Percentiles rank a stretch among this genome's conserved stretches.
Conservation (phyloP, 805 yeast genomes). For the Starmera quercuum region DNA sequence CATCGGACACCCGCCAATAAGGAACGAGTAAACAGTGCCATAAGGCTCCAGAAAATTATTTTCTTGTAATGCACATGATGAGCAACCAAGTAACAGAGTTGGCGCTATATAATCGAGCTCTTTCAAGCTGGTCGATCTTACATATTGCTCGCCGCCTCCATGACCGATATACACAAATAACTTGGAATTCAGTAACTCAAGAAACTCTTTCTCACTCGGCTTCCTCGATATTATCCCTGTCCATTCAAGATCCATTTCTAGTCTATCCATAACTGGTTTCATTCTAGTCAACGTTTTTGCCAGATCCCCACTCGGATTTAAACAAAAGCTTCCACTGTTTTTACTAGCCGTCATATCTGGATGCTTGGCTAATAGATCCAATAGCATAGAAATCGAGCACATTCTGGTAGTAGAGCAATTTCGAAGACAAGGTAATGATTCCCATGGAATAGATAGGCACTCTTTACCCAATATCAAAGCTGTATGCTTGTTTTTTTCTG, state of each 20-base stretch:
- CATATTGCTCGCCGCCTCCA: conserved; percentile 90
- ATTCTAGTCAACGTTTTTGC: conserved; percentile 56
- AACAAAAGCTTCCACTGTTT: conserved; percentile 45
- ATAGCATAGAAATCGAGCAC: conserved; percentile 52
- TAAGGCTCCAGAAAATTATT: conserved; percentile 60
- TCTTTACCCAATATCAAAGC: conserved; percentile 62
- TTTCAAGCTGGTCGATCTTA: conserved; percentile 48
- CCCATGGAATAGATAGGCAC: conserved; percentile 86
- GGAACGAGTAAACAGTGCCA: conserved; percentile 72
- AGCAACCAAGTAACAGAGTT: conserved; percentile 75
- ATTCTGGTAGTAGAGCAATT: conserved; percentile 59
- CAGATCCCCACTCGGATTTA: conserved; percentile 83
- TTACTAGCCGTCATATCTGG: conserved; percentile 14
- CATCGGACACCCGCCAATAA: conserved; percentile 77
- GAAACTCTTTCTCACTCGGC: conserved; percentile 53
- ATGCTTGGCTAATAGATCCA: conserved; percentile 24
- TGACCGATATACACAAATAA: conserved; percentile 83
- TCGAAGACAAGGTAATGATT: conserved; percentile 54
- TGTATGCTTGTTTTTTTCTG: conserved; percentile 36
- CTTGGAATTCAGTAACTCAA: conserved; percentile 34
- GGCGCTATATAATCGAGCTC: conserved; percentile 42
- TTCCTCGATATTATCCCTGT: conserved; percentile 41
- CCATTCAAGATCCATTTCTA: conserved; percentile 33
- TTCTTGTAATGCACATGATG: conserved; percentile 63
- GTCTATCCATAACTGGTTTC: conserved; percentile 30